Evolutionary conservation across 1,284 basidiomycete genomes (phyloP), one percentile per base, ranked within the genome.

Genomic region (Ceratobasidium sp.): DNA sequence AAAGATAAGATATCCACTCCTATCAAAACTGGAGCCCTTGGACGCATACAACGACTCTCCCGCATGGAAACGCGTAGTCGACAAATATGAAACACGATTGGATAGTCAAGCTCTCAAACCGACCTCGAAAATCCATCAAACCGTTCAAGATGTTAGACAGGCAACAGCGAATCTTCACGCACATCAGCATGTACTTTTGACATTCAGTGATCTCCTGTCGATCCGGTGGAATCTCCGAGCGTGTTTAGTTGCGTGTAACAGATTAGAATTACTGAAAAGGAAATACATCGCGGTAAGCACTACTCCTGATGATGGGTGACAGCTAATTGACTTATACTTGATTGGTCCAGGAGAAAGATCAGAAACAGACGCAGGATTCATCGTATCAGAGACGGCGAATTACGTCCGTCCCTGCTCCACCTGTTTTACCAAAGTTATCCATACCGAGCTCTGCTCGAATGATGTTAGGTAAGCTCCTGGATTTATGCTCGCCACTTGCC

Each of bases 11-110:
- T 73, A 73, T 38, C 70, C 70, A 13, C 28, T 48, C 9, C 46
- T 73, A 9, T 17, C 40, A 13, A 54, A 40, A 23, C 23, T 64
- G 28, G 61, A 74, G n/a, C 71, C 71, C 13, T 38, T 33, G 42
- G 71, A 74, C 46, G 71, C 71, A 52, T 74, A 74, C 28, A 48
- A 65, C 61, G 61, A 64, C 44, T 74, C 71, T 3, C 71, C 71
- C 28, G 59, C 48, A 17, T 74, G 71, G 71, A 74, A 74, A 33
- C 44, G 71, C n/a, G 23, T 56, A n/a, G 61, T 74, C 26, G 71
- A 74, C 61, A 74, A 74, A 26, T 54, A 33, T 23, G 71, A 74
- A 48, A 74, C 46, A 23, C 59, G 71, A 42, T 4, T 74, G 5
- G 59, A 74, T 26, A 74, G 71, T 26, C 44, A 65, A n/a, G 71